Conservation (phyloP, 108 stramenopile genomes). For the Asterionellopsis glacialis region DNA sequence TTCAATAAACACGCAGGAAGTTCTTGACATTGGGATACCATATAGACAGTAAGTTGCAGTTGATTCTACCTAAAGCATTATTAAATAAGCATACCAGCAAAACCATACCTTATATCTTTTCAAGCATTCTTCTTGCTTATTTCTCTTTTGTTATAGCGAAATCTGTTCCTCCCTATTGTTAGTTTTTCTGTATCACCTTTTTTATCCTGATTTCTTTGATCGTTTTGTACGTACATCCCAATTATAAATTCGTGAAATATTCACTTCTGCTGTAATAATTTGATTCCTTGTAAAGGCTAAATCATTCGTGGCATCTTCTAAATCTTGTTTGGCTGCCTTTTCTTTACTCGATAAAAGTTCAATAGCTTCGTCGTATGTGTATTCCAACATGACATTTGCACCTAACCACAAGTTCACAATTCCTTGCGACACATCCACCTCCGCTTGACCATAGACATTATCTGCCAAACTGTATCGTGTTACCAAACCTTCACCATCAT, state of each 20-base stretch:
- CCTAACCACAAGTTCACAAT: conserved; percentile 98
- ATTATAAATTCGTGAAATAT: conserved; percentile 95
- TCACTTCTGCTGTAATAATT: conserved; percentile 96
- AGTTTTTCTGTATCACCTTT: too few relatives aligned
- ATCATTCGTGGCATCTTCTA: conserved; percentile 68
- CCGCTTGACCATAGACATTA: conserved; percentile 92
- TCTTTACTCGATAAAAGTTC: conserved; percentile 67
- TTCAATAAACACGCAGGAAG: too few relatives aligned
- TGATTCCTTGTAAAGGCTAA: conserved; percentile 93
- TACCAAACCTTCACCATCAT: conserved; percentile 49
- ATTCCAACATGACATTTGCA: conserved; percentile 98
- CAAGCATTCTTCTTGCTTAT: too few relatives aligned
- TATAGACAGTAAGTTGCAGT: too few relatives aligned
- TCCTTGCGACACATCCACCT: conserved; percentile 73
- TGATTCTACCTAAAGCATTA: too few relatives aligned
- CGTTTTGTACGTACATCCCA: conserved; percentile 91
- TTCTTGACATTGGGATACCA: too few relatives aligned
- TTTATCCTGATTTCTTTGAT: not conserved
- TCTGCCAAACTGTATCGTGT: conserved; percentile 93
- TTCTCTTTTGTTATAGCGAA: too few relatives aligned
- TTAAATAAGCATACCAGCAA: too few relatives aligned
- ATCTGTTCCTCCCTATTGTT: too few relatives aligned
- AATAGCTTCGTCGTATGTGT: conserved; percentile 94
- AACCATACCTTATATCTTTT: too few relatives aligned
- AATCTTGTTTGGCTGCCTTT: conserved; percentile 55